Conservation (phyloP, 805 yeast genomes). For the Wickerhamiella azymoides region DNA sequence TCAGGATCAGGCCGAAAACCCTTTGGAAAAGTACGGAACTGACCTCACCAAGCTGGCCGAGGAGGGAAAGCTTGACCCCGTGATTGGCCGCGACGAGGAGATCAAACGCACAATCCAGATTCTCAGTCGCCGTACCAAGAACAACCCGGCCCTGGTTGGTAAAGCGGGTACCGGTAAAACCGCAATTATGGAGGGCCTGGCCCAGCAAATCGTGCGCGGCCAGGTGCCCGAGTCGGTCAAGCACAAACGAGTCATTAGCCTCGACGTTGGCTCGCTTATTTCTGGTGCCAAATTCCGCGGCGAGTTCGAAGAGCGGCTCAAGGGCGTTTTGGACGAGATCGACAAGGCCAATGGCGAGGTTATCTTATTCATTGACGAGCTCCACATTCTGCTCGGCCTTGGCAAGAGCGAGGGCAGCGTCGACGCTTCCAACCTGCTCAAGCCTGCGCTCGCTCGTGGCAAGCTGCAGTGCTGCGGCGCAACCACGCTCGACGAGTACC, state of each 20-base stretch:
- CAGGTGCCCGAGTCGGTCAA: constrained; percentile 94
- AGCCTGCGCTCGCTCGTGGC: constrained; percentile 91
- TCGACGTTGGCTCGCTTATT: constrained; percentile 78
- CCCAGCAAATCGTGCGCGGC: constrained; percentile 79
- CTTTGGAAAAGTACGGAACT: constrained; percentile 71
- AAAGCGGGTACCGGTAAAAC: constrained; percentile 98
- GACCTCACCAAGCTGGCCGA: constrained; percentile 77
- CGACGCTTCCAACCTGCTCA: constrained; percentile 85
- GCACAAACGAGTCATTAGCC: constrained; percentile 64
- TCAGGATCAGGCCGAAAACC: constrained; percentile 35
- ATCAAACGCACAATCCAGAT: constrained; percentile 87
- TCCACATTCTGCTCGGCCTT: constrained; percentile 75
- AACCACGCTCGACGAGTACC: constrained; percentile 84
- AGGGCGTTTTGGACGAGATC: constrained; percentile 67
- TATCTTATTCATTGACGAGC: constrained; percentile 79
- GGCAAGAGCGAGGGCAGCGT: constrained; percentile 93
- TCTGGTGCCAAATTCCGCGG: constrained; percentile 95
- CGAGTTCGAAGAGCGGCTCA: constrained; percentile 85
- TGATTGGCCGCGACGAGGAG: constrained; percentile 93
- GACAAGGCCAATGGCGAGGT: constrained; percentile 63
- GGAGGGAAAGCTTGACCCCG: constrained; percentile 89
- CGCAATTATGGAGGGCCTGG: constrained; percentile 90
- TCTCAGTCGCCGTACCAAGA: constrained; percentile 80
- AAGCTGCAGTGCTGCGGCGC: constrained; percentile 90
- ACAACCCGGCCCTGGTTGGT: constrained; percentile 90